Conservation (phyloP, 495 filamentous ascomycete species). For the Aspergillus indologenus region DNA sequence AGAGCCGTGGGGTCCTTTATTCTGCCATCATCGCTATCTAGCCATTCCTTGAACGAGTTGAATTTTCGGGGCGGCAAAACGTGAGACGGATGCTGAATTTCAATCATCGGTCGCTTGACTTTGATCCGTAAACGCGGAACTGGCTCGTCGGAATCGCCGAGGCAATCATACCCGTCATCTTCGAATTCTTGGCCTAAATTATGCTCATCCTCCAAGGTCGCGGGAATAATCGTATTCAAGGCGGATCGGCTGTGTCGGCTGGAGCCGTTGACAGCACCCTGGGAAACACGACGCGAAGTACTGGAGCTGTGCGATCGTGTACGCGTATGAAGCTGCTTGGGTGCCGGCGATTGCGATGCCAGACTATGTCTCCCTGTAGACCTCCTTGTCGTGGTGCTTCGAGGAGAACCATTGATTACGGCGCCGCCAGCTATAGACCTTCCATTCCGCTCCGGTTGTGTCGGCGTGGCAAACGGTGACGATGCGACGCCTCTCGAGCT, state of each 20-base stretch:
- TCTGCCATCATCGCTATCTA: conserved; percentile 45
- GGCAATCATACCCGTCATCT: conserved; percentile 13
- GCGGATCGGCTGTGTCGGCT: conserved; percentile 28
- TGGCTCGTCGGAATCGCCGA: conserved; percentile 22
- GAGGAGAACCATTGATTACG: conserved; percentile 35
- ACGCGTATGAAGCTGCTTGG: conserved; percentile 31
- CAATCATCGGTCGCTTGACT: conserved; percentile 50
- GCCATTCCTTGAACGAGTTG: conserved; percentile 55
- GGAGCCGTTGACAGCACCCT: conserved; percentile 23
- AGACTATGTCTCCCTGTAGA: conserved; percentile 23
- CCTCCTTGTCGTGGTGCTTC: conserved; percentile 24
- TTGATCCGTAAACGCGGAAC: conserved; percentile 50
- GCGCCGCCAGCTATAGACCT: conserved; percentile 32
- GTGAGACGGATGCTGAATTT: conserved; percentile 52
- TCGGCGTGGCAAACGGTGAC: conserved; percentile 34
- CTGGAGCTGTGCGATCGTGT: conserved; percentile 35
- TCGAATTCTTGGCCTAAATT: not conserved
- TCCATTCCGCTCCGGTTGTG: conserved; percentile 31
- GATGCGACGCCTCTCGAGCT: conserved; percentile 29
- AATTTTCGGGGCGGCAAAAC: conserved; percentile 42
- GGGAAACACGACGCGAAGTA: conserved; percentile 19
- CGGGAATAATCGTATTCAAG: conserved; percentile 19
- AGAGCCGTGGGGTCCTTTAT: conserved; percentile 39
- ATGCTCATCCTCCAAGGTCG: conserved; percentile 3
- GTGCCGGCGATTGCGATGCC: conserved; percentile 31